A percentile compares a stretch with the other conserved stretches of the same genome.
phyloP scores from a whole-genome alignment of 139 green algal species.

The Chlorella sp. region DNA sequence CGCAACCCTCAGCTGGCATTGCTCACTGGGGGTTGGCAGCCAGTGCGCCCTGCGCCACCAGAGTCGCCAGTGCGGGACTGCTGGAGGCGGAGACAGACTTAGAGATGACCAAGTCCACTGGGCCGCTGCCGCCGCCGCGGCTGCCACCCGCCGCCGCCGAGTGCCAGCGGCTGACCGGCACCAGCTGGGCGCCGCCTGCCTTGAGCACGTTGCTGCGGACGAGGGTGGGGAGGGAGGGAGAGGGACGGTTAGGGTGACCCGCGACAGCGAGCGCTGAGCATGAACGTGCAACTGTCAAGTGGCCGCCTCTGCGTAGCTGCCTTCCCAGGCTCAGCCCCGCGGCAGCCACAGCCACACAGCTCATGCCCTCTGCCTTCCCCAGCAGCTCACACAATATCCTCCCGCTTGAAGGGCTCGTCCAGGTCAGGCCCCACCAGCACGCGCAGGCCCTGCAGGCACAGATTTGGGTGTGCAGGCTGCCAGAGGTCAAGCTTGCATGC shows the following conservation, averaged over 20 bases:
- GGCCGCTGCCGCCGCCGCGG: too few relatives aligned
- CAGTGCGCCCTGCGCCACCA: neutral
- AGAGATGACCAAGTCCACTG: neutral
- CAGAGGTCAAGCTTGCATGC: too few relatives aligned
- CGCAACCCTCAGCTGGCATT: too few relatives aligned
- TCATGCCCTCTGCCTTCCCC: neutral
- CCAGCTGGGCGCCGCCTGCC: slow-evolving; percentile 12
- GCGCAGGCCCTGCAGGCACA: neutral
- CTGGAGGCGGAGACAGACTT: neutral
- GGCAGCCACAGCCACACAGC: neutral
- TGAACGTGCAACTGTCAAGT: too few relatives aligned
- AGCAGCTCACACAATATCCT: slow-evolving; percentile 22
- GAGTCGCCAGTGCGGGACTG: neutral
- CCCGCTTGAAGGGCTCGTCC: slow-evolving; percentile 10
- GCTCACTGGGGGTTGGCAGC: neutral
- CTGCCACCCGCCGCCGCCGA: too few relatives aligned
- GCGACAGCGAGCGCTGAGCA: too few relatives aligned
- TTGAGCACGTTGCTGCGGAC: slow-evolving; percentile 16
- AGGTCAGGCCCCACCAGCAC: neutral
- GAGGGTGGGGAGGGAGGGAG: neutral
- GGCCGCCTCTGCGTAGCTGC: too few relatives aligned
- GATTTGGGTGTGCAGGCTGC: too few relatives aligned
- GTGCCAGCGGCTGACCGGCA: neutral
- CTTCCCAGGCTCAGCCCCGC: neutral
- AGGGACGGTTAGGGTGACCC: neutral